Evolutionary conservation across 805 yeast species (phyloP).

Genomic region (Henningerozyma blattae): DNA sequence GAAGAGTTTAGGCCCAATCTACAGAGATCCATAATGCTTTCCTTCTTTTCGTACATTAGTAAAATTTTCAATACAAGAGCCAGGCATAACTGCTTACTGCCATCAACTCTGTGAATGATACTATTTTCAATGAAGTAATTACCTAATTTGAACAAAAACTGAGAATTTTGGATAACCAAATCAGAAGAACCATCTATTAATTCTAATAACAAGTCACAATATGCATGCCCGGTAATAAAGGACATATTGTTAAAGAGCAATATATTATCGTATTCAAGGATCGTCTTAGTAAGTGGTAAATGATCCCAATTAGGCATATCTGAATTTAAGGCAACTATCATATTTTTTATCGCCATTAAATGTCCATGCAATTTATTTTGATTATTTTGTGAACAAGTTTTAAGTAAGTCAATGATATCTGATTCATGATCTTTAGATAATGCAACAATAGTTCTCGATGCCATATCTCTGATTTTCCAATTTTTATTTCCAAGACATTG

Average conservation of each 20-base stretch:
- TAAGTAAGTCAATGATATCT: constrained; percentile 21
- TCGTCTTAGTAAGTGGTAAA: no score
- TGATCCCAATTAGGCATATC: no score
- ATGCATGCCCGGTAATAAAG: constrained; percentile 25
- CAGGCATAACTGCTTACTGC: constrained; percentile 38
- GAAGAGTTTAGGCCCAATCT: constrained; percentile 27
- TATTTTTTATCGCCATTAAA: constrained; percentile 35
- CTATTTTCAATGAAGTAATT: constrained; percentile 27
- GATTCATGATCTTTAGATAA: constrained; percentile 27
- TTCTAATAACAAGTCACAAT: constrained; percentile 19
- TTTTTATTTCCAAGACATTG: constrained; percentile 37
- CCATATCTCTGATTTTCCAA: constrained; percentile 86
- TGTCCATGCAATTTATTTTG: constrained; percentile 51
- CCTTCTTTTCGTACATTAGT: constrained; percentile 11
- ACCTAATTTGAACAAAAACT: constrained; percentile 18
- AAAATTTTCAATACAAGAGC: constrained; percentile 24
- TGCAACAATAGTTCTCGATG: constrained; percentile 57
- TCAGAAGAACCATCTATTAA: constrained; percentile 5
- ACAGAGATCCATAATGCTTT: constrained; percentile 19
- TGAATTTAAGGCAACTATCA: constrained; percentile 13
- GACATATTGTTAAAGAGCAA: constrained; percentile 19
- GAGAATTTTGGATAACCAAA: no score
- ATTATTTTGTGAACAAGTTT: constrained; percentile 9
- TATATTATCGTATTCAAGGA: no score
- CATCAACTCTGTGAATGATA: constrained; percentile 26